Base-by-base conservation (phyloP, 805 yeast genomes). In the Candida maltosa region DNA sequence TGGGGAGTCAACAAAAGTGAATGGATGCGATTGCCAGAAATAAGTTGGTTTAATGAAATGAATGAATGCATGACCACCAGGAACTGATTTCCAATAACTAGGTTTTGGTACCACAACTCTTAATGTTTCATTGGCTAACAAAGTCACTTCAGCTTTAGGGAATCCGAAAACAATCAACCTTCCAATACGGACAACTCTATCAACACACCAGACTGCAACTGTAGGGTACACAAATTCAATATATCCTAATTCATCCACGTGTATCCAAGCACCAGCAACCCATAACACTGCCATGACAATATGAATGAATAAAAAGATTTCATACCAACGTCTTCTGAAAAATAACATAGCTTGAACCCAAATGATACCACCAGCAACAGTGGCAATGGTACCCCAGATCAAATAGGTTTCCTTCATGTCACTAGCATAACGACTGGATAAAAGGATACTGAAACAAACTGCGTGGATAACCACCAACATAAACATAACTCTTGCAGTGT, bases 61-160 rank as follows among this genome's bases (percentile, higher is more conserved):
- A 30, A 68, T 51, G 49, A 48, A 69, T 2, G 69, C 65, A 47
- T 58, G 62, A 31, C 61, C 54, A 33, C 66, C 61, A 16, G 73
- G 69, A 48, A 47, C 49, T 7, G 69, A 52, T 38, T 52, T 59
- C 73, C 73, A 69, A 42, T 49, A 58, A 2, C 51, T 51, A 14
- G 86, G 83, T 45, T 69, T 70, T 16, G 66, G 57, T 12, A 75
- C 56, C 4, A 63, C 51, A 33, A 78, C 66, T 46, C 62, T 73
- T 45, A 59, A 46, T 4, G 70, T 62, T 46, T 65, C 70, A 34
- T 60, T 56, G 16, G 65, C 66, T 26, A 53, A 45, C 45, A 65
- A 52, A 30, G 51, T 54, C 21, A 65, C 63, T 4, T 47, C 46
- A 12, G 70, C 71, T 8, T 48, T 44, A 26, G 50, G 51, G 16